Evolutionary conservation across 768 basidiomycete species (phyloP).

Genomic region (Amanita exitialis): DNA sequence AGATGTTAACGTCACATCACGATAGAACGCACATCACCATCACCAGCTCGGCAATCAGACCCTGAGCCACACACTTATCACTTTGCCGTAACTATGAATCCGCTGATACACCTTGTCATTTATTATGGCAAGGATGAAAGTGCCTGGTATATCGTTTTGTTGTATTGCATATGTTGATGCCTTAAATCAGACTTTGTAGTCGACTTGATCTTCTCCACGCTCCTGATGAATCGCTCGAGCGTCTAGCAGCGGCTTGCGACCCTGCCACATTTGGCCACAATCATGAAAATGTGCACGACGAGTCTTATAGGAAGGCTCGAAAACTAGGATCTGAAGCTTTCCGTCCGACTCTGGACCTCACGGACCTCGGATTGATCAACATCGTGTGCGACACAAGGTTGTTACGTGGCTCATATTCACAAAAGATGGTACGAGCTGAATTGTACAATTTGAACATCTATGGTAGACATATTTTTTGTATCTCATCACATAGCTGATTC

Average conservation of each 20-base stretch:
- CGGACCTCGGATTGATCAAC: conserved; percentile 8
- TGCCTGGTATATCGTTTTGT: not conserved
- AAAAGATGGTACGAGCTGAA: conserved; percentile 15
- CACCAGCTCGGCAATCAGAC: too few relatives aligned
- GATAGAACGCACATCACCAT: too few relatives aligned
- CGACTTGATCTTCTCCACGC: not conserved
- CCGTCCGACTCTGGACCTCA: conserved; percentile 12
- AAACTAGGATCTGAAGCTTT: conserved; percentile 8
- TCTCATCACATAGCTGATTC: not conserved
- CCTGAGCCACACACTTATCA: too few relatives aligned
- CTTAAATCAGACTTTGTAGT: not conserved
- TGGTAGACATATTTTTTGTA: conserved; percentile 14
- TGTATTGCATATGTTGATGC: not conserved
- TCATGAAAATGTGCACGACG: not conserved
- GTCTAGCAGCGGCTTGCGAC: not conserved
- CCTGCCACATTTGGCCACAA: not conserved
- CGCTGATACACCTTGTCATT: too few relatives aligned
- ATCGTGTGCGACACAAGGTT: conserved; percentile 9
- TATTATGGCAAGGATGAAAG: not conserved
- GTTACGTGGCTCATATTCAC: conserved; percentile 9
- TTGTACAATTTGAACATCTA: conserved; percentile 29
- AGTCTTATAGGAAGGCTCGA: not conserved
- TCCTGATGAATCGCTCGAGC: not conserved
- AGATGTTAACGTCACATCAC: too few relatives aligned
- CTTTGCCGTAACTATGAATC: too few relatives aligned